Base-by-base conservation (phyloP, 208 protist species). In the Trypanosoma platydactyli region DNA sequence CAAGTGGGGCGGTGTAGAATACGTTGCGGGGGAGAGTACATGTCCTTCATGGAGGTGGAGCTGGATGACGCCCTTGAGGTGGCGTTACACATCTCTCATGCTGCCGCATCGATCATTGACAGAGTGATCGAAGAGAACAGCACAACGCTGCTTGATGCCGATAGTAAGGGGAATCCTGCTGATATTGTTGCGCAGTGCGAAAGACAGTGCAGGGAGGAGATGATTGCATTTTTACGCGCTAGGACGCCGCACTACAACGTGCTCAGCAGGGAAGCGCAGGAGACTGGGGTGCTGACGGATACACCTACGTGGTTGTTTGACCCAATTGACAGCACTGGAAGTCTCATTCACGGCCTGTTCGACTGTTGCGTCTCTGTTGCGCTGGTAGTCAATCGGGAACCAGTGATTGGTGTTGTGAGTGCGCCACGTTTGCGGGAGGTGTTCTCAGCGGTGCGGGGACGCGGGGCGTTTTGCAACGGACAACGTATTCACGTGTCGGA, bases 281-380 rank as follows among this genome's bases (percentile, higher is more conserved):
- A 70, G 38, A 71, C 64, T 20, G 54, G 51, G 6, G 50, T 49
- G n/a, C 67, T 90, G 16, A 69, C 55, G 2, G 76, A 89, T 50
- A 61, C 62, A 16, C 87, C 89, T 0, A 95, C 85, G 48, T 97
- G 91, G 89, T 74, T 97, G 2, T 84, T 94, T 29, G 86, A 92
- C 61, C 81, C 87, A 1, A 91, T 94, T 44, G 87, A 94, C 52
- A 88, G 83, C 33, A 88, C 86, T 9, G 83, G 73, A 9, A 94
- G 86, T 62, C 92, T 94, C 68, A 68, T 86, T 46, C 91, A 94
- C 58, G 85, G 88, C 15, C 66, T 91, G 44, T 94, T 86, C 61
- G 88, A 96, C 68, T 94, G 81, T 64, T 91, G 86, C 52, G 82
- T 94, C 0, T 93, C 89, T 29, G 92, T 97, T 58, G 89, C 82